Base-by-base conservation (phyloP, 441 rosid genomes). In the Flueggea neowawraea region DNA sequence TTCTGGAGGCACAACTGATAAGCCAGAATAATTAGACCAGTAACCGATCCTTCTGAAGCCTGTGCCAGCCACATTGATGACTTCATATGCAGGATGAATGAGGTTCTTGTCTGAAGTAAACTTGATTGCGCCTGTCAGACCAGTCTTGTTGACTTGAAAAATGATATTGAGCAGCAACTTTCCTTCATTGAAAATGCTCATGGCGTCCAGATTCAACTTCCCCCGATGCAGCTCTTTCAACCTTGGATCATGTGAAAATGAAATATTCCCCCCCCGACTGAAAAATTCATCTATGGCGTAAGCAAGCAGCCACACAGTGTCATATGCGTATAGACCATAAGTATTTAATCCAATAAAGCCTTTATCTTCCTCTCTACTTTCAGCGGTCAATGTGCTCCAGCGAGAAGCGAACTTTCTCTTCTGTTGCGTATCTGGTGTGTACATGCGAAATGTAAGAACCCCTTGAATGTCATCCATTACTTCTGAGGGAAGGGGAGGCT, bases 271-370 rank as follows among this genome's bases (percentile, higher is more conserved):
- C 10, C 96, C 97, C 55, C 63, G 80, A 49, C 75, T 68, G 53
- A 94, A 75, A 57, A 87, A 85, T 54, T 77, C 79, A 44, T 84
- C 64, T 31, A 94, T 68, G 57, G 97, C 91, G 12, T 63, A 87
- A 64, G 97, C 96, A 57, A 94, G 91, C 54, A 94, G 57, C 95
- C 96, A 87, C 16, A 88, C 91, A 0, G 97, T 90, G 71, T 90
- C 98, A 55, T 94, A 94, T 12, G 98, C 95, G 43, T 87, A 94
- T 0, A 88, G 71, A 66, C 86, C 90, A 47, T 76, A 85, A 63
- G 88, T 65, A 62, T 69, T 90, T 66, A 88, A 64, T 31, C 98
- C 98, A 48, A 84, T 64, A 14, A 54, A 65, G 32, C 16, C 41
- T 55, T 63, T 13, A 57, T 54, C 52, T 10, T 58, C 49, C 44